phyloP scores from a whole-genome alignment of 345 rosid genomes.

The Citrus maxima region DNA sequence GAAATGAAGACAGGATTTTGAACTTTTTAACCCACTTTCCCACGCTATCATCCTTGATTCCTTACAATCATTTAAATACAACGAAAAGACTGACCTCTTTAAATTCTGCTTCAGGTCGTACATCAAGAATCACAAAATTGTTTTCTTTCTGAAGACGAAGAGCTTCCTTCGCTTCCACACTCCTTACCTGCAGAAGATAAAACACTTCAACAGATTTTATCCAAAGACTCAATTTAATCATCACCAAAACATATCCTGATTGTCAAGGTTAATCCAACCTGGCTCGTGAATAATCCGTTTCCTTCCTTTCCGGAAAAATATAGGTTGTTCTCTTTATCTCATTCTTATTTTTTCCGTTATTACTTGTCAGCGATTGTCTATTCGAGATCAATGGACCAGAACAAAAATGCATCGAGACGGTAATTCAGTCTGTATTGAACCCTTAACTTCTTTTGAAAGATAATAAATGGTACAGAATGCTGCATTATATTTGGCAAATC shows the following conservation, averaged over 20 bases:
- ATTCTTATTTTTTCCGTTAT: not conserved
- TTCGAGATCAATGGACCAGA: too few relatives aligned
- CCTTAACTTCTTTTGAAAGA: too few relatives aligned
- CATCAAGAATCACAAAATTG: slow-evolving; percentile 95
- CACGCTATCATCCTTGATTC: not conserved
- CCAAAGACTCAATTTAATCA: not conserved
- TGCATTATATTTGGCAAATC: too few relatives aligned
- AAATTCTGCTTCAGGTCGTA: slow-evolving; percentile 90
- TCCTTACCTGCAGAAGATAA: slow-evolving; percentile 57
- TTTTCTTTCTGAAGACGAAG: slow-evolving; percentile 90
- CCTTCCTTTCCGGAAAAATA: not conserved
- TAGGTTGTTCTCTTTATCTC: not conserved
- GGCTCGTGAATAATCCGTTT: not conserved
- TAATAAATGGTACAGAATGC: too few relatives aligned
- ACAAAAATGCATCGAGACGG: too few relatives aligned
- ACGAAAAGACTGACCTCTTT: slow-evolving; percentile 57
- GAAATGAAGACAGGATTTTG: not conserved
- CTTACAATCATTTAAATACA: not conserved
- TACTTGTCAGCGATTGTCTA: too few relatives aligned
- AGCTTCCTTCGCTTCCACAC: slow-evolving; percentile 98
- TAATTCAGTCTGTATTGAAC: too few relatives aligned
- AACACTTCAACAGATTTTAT: not conserved
- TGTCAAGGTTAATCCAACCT: not conserved
- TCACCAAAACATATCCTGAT: not conserved
- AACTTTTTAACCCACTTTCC: not conserved